These are phyloP conservation scores for Claviceps digitariae DNA, from an alignment of 2,329 filamentous ascomycete genomes.

Conservation along the genomic window DNA sequence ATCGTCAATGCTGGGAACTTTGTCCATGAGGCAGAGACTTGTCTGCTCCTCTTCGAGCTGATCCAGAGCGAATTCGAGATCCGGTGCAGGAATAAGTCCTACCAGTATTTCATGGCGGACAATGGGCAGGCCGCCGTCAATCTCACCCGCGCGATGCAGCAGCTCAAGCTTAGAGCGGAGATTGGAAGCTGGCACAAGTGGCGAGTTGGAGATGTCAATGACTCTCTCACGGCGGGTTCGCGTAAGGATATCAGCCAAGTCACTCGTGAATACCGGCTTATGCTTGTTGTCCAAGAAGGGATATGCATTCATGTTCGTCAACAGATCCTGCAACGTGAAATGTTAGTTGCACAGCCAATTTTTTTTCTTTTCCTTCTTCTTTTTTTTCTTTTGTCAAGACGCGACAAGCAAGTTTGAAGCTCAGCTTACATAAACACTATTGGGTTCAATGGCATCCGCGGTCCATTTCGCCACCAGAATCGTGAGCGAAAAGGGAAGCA, in stretches of 20 bases:
- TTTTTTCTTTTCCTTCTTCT: too few species aligned
- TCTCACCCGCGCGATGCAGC: constrained; percentile 72
- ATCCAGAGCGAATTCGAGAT: constrained; percentile 86
- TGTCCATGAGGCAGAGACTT: constrained; percentile 70
- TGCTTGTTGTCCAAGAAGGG: constrained; percentile 96
- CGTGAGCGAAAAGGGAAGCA: constrained; percentile 83
- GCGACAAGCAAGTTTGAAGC: neutral
- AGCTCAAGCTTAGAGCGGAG: constrained; percentile 71
- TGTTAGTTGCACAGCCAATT: too few species aligned
- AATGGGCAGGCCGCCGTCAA: constrained; percentile 86
- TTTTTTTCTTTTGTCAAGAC: neutral
- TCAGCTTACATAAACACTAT: constrained; percentile 69
- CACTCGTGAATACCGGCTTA: constrained; percentile 78
- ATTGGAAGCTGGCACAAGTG: constrained; percentile 61
- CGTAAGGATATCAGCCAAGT: constrained; percentile 75
- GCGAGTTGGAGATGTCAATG: constrained; percentile 79
- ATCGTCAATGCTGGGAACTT: constrained; percentile 48
- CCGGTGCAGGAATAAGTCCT: constrained; percentile 83
- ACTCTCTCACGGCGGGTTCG: constrained; percentile 60
- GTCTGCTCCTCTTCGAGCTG: constrained; percentile 62
- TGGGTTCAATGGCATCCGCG: constrained; percentile 83
- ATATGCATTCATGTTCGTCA: constrained; percentile 95
- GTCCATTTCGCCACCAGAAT: constrained; percentile 98
- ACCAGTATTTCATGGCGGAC: constrained; percentile 66
- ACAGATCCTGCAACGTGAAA: constrained; percentile 47